Conservation (phyloP, 306 rosid species). For the Dalbergia cochinchinensis region DNA sequence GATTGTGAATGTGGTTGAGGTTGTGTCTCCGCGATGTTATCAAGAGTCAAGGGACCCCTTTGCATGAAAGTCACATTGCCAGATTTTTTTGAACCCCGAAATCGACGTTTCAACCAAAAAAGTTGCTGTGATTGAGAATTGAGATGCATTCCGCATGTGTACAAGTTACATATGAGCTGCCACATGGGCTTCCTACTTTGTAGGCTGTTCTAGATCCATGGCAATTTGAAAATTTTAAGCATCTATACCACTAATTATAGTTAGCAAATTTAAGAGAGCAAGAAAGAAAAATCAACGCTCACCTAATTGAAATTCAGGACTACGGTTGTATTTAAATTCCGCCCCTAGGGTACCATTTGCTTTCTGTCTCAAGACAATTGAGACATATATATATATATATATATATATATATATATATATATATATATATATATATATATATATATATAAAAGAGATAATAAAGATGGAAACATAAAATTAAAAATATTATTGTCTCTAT, state of each 20-base stretch:
- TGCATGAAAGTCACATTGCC: neutral
- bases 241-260: neutral
- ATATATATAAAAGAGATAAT: too few relatives aligned
- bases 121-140: neutral
- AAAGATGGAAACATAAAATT: too few relatives aligned
- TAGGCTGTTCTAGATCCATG: neutral
- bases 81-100: conserved; percentile 39
- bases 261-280: neutral
- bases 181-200: neutral
- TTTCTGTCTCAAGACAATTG: too few relatives aligned
- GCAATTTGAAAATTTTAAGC: neutral
- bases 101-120: conserved; percentile 17
- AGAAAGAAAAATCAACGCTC: neutral
- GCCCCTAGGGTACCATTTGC: too few relatives aligned
- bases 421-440: too few relatives aligned
- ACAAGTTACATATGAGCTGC: conserved; percentile 3
- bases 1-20: too few relatives aligned
- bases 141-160: neutral
- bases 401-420: too few relatives aligned
- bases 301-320: neutral
- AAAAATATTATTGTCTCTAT: too few relatives aligned
- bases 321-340: neutral
- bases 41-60: neutral
- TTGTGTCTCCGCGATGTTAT: neutral
- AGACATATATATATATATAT: too few relatives aligned